Conservation (phyloP, 257 asterid species). For the Solanum okadae region DNA sequence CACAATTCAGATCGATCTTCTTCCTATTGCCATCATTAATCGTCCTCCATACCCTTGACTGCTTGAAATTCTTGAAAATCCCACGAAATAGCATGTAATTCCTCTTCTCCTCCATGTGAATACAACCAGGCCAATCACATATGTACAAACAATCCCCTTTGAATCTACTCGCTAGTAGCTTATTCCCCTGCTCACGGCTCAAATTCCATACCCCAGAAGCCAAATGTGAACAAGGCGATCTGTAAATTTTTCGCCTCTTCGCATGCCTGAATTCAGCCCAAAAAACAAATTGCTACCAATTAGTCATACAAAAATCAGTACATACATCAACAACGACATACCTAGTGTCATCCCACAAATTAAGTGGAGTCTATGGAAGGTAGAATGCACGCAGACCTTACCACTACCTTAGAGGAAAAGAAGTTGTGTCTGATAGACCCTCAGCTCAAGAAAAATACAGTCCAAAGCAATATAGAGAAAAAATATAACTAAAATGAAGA, state of each 20-base stretch:
- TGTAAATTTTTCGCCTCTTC: constrained; percentile 36
- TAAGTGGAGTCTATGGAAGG: neutral
- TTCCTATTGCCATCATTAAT: constrained; percentile 66
- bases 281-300: neutral
- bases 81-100: constrained; percentile 87
- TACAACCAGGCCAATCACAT: constrained; percentile 90
- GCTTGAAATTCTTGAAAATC: constrained; percentile 78
- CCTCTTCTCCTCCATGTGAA: constrained; percentile 79
- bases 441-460: neutral
- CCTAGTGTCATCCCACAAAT: neutral
- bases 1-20: constrained; percentile 51
- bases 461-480: neutral
- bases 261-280: neutral
- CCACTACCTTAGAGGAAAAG: neutral
- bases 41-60: constrained; percentile 92
- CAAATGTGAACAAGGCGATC: constrained; percentile 49
- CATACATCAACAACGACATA: neutral
- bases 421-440: neutral
- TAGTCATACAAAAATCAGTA: neutral
- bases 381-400: neutral
- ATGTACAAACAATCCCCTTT: constrained; percentile 75
- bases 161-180: constrained; percentile 69
- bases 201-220: constrained; percentile 67
- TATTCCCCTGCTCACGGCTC: constrained; percentile 86
- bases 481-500: neutral